These are phyloP conservation scores for Pontederia paniculata DNA, from an alignment of 176 grass and related monocot species.

Conservation along the genomic window DNA sequence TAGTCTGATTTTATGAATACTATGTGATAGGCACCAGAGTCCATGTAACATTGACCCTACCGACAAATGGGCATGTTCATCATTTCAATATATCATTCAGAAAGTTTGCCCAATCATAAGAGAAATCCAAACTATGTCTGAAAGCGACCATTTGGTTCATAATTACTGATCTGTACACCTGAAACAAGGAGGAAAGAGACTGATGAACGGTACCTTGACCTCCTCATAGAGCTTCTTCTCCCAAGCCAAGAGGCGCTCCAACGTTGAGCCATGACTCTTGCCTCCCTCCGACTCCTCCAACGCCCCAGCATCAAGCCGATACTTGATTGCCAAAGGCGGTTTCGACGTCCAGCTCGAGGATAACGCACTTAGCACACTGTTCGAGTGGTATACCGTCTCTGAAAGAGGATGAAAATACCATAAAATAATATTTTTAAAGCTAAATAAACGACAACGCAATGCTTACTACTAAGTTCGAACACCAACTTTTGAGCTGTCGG, in stretches of 20 bases:
- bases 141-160: no score
- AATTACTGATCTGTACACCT: no score
- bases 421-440: background rate
- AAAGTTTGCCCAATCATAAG: no score
- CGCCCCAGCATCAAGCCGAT: constrained; percentile 49
- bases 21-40: no score
- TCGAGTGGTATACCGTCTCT: constrained; percentile 98
- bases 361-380: constrained; percentile 69
- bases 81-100: no score
- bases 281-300: constrained; percentile 57
- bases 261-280: constrained; percentile 84
- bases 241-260: constrained; percentile 94
- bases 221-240: constrained; percentile 99
- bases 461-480: background rate
- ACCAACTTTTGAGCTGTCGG: constrained; percentile 73
- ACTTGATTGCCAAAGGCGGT: constrained; percentile 78
- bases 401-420: background rate
- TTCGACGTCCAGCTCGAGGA: constrained; percentile 87
- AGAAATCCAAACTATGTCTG: no score
- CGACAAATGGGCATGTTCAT: no score
- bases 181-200: background rate
- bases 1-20: no score
- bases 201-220: constrained; percentile 57
- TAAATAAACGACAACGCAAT: background rate
- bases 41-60: no score